phyloP scores from a whole-genome alignment of 1,284 basidiomycete species.

The Ustilago sp. region DNA sequence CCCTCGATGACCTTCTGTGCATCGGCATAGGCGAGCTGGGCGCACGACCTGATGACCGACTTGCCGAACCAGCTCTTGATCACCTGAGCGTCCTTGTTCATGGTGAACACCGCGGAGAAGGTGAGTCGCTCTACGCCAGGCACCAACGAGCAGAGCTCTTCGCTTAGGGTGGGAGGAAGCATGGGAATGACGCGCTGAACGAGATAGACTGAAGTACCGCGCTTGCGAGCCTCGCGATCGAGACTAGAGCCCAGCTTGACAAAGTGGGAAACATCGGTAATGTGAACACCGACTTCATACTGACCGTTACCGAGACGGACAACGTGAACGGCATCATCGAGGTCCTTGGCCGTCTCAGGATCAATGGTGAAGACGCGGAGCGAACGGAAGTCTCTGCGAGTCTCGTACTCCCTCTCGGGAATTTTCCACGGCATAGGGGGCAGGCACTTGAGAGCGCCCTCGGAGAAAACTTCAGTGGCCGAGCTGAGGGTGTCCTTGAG shows the following conservation, averaged over 20 bases:
- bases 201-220: slow-evolving; percentile 95
- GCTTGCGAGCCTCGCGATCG: slow-evolving; percentile 96
- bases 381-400: slow-evolving; percentile 85
- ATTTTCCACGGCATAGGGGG: slow-evolving; percentile 95
- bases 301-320: slow-evolving; percentile 88
- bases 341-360: slow-evolving; percentile 86
- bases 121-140: slow-evolving; percentile 88
- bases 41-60: slow-evolving; percentile 89
- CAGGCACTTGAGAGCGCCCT: slow-evolving; percentile 91
- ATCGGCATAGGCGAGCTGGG: slow-evolving; percentile 84
- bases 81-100: slow-evolving; percentile 84
- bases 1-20: slow-evolving; percentile 87
- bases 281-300: slow-evolving; percentile 90
- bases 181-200: slow-evolving; percentile 95
- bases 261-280: slow-evolving; percentile 96
- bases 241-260: slow-evolving; percentile 93
- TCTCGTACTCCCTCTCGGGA: slow-evolving; percentile 88
- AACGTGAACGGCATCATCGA: slow-evolving; percentile 94
- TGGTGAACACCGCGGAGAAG: slow-evolving; percentile 79
- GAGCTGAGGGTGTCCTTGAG: slow-evolving; percentile 91
- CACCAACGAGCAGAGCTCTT: slow-evolving; percentile 90
- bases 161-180: slow-evolving; percentile 89
- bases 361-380: slow-evolving; percentile 94
- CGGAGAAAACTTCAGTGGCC: slow-evolving; percentile 67
- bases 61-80: slow-evolving; percentile 91